Base-by-base conservation (phyloP, 768 basidiomycete species). In the Suillus subluteus region DNA sequence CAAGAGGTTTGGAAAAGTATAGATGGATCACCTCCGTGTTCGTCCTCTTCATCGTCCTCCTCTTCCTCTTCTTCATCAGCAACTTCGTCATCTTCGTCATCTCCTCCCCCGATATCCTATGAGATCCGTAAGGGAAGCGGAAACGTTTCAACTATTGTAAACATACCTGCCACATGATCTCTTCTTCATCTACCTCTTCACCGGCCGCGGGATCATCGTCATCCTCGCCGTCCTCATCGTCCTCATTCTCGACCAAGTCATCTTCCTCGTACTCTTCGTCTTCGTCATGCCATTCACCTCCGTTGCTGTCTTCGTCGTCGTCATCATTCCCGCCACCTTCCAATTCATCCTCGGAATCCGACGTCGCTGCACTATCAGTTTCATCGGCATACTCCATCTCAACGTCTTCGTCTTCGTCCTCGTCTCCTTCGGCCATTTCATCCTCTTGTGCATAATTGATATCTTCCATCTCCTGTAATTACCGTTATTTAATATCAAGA, bases 381-480 rank as follows among this genome's bases (percentile, higher is more conserved):
- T 90, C 92, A 23, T 94, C 94, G 6, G 87, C 93, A 68, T 90
- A 92, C 58, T 95, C 95, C 88, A 92, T 92, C 54, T 94, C 94
- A 48, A 92, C 90, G 63, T 95, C 94, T 65, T 89, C 91, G 3
- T 91, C 93, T 21, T 90, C 90, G 18, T 88, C 91, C 3, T 87
- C 93, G n/a, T 87, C 92, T 63, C 89, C 91, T 13, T 90, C 93
- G 58, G 90, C 92, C 85, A 93, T 92, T 58, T 87, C 91, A 54
- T 92, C 92, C 65, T 91, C 91, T 72, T 77, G 72, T 66, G 81
- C 75, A 74, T 87, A 92, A 66, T 89, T 85, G 9, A 85, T 84
- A 68, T 93, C 93, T 66, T 94, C 93, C 91, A 95, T 94, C 75
- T 94, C 93, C 92, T 96, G 68, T 37, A 6, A 50, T 64, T 65